Base-by-base conservation (phyloP, 164 flowering plant genomes). In the Tinospora cordifolia region DNA sequence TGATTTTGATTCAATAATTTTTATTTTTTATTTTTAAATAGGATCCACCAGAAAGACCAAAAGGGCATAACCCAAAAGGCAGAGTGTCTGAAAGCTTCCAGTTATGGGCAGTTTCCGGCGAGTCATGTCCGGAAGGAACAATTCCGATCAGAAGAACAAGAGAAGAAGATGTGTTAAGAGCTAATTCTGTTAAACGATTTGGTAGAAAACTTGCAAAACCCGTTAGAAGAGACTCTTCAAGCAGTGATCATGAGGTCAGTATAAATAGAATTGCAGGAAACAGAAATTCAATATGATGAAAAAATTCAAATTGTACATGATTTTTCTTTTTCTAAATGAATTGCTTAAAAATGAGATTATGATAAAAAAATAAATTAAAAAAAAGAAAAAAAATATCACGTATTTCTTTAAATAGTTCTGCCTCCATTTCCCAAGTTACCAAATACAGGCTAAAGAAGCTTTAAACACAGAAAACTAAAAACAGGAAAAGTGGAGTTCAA, bases 111-210 rank as follows among this genome's bases (percentile, higher is more conserved):
- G 49, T 69, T 60, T 74, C 87, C 2, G 93, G 91, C 3, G 89
- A 87, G 67, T 79, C 86, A 21, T 92, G 97, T 72, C 96, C 97
- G 24, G 87, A 85, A 75, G 96, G 93, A 65, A 88, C 92, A 22
- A 70, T 92, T 76, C 97, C 97, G 51, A 88, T 92, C n/a, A 81
- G 97, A 78, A 87, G 93, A 83, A 92, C 90, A 0, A 86, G 83
- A 68, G 86, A 85, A 69, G 78, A 83, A 62, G 97, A 92, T 54
- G 47, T 92, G 47, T 63, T 86, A 9, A 80, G 93, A 74, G 88
- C 91, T 59, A 85, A 77, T 46, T 83, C 88, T 8, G 9, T 83
- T 9, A 21, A 69, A 38, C 82, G 79, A 76, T 92, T 84, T 75
- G 97, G 97, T 63, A 83, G 90, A 80, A 91, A 87, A 81, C 46